Evolutionary conservation across 331 rosid species (phyloP).

Genomic region (Ulmus americana): DNA sequence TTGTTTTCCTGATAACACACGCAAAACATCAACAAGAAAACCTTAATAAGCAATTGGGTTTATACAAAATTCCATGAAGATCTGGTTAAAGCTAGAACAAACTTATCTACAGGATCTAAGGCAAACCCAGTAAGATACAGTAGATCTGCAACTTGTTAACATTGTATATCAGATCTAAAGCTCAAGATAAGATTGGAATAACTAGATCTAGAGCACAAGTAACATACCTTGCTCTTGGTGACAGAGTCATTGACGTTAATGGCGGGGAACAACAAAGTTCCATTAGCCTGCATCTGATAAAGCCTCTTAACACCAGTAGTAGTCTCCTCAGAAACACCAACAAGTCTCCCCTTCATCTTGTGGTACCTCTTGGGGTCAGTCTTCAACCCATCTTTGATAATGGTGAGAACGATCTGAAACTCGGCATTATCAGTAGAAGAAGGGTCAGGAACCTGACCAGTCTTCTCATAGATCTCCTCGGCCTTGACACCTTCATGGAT

Average conservation of each 20-base stretch:
- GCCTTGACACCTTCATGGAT: constrained; percentile 94
- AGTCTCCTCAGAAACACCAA: constrained; percentile 92
- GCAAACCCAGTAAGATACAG: not conserved
- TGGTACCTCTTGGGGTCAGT: constrained; percentile 75
- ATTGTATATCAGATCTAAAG: constrained; percentile 8
- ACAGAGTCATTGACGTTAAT: constrained; percentile 94
- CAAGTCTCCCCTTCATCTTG: constrained; percentile 82
- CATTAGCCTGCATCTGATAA: constrained; percentile 82
- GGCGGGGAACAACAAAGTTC: constrained; percentile 74
- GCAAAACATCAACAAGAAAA: not conserved
- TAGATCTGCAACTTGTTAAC: not conserved
- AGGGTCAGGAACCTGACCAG: constrained; percentile 57
- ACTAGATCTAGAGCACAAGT: constrained; percentile 19
- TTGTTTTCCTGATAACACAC: not conserved
- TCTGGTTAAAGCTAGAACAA: not conserved
- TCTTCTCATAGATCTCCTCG: constrained; percentile 51
- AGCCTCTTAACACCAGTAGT: constrained; percentile 97
- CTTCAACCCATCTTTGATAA: constrained; percentile 69
- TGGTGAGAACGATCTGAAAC: constrained; percentile 71
- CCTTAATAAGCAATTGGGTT: not conserved
- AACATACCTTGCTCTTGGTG: constrained; percentile 84
- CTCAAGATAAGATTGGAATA: not conserved
- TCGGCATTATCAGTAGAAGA: constrained; percentile 66
- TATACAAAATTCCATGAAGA: not conserved
- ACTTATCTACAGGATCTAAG: not conserved